Conservation (phyloP, 768 basidiomycete genomes). For the Cystobasidium tubakii region DNA sequence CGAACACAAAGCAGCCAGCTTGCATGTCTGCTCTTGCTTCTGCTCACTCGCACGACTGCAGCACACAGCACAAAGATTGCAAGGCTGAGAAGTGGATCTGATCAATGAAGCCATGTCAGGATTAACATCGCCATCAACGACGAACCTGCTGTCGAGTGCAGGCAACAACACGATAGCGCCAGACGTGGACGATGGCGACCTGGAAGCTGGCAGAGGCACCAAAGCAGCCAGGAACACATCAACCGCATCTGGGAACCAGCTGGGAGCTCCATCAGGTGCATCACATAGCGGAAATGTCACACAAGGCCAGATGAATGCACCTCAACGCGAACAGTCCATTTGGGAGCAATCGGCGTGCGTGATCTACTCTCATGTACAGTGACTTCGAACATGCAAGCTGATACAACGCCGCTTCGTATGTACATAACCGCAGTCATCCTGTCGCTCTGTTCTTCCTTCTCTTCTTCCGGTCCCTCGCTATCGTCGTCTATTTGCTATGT, state of each 20-base stretch:
- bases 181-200: constrained; percentile 33
- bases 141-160: constrained; percentile 19
- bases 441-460: constrained; percentile 79
- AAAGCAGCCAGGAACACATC: background rate
- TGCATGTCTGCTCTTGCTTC: background rate
- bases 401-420: too few species aligned
- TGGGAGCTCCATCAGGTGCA: background rate
- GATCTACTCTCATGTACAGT: too few species aligned
- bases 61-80: too few species aligned
- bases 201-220: constrained; percentile 7
- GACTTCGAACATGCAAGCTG: too few species aligned
- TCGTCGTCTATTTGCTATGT: constrained; percentile 85
- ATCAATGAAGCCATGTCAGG: constrained; percentile 4
- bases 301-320: constrained; percentile 29
- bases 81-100: too few species aligned
- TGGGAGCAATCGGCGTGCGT: constrained; percentile 38
- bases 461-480: constrained; percentile 78
- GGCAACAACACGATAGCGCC: constrained; percentile 21
- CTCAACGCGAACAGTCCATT: constrained; percentile 36
- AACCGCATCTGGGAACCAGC: constrained; percentile 1
- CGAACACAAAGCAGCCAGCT: too few species aligned
- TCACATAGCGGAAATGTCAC: background rate
- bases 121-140: constrained; percentile 1
- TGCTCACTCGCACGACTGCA: background rate
- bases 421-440: constrained; percentile 51